A percentile compares a stretch with the other conserved stretches of the same genome.
Evolutionary conservation across 176 grass and related monocot genomes (phyloP).

Genomic region (Elaeis guineensis): DNA sequence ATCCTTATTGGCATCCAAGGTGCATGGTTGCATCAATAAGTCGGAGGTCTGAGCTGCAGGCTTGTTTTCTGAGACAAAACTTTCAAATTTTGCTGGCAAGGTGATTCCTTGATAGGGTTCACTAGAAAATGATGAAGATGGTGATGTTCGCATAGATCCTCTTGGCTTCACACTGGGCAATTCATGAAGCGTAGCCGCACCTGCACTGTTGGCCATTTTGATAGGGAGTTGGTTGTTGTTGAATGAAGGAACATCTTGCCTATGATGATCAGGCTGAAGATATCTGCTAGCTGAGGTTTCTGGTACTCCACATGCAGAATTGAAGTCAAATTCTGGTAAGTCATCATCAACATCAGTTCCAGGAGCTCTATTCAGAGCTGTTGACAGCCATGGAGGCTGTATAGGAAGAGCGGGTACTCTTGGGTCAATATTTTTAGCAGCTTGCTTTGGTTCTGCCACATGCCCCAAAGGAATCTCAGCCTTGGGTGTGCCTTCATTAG

Average conservation of each 20-base stretch:
- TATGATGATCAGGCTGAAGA: background rate
- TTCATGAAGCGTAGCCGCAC: background rate
- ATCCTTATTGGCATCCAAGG: background rate
- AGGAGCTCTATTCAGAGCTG: background rate
- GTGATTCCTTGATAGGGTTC: background rate
- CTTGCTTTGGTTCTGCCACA: background rate
- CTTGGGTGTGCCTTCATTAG: background rate
- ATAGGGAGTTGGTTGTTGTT: background rate
- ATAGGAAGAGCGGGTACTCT: background rate
- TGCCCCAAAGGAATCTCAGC: background rate
- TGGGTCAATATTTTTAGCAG: background rate
- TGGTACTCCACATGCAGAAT: background rate
- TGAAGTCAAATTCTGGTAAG: slow-evolving; percentile 23
- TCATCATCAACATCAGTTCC: slow-evolving; percentile 12
- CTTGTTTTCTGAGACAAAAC: background rate
- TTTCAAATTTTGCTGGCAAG: background rate
- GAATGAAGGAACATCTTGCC: background rate
- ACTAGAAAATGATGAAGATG: background rate
- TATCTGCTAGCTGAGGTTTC: background rate
- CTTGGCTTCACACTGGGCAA: background rate
- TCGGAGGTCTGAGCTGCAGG: too few species aligned
- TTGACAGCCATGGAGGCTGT: background rate
- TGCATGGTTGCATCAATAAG: too few species aligned
- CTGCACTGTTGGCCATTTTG: background rate
- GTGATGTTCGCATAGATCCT: background rate